These are phyloP conservation scores for Kwoniella sp. DNA, from an alignment of 768 basidiomycete species.

Conservation along the genomic window DNA sequence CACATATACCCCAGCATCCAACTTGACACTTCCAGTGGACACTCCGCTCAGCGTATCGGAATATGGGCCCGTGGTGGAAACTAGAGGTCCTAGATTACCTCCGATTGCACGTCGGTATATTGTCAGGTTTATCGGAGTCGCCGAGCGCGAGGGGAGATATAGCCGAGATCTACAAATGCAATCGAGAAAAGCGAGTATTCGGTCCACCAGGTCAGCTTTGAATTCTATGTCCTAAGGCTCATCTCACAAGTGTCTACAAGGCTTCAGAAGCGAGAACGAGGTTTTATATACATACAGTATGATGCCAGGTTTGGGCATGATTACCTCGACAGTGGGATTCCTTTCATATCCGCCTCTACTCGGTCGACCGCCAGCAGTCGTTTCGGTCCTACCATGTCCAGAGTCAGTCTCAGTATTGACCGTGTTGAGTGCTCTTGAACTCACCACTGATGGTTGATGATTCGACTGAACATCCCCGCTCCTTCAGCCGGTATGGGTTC, in stretches of 20 bases:
- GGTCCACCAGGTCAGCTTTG: too few relatives aligned
- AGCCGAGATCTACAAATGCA: slow-evolving; percentile 32
- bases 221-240: too few relatives aligned
- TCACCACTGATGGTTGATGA: slow-evolving; percentile 73
- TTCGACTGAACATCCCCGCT: slow-evolving; percentile 81
- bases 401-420: not conserved
- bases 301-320: slow-evolving; percentile 27
- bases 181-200: not conserved
- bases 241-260: too few relatives aligned
- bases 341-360: slow-evolving; percentile 65
- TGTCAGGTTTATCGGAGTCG: slow-evolving; percentile 49
- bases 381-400: slow-evolving; percentile 61
- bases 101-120: slow-evolving; percentile 58
- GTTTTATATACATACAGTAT: slow-evolving; percentile 47
- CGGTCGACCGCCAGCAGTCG: slow-evolving; percentile 70
- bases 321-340: slow-evolving; percentile 72
- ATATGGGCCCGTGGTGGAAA: slow-evolving; percentile 78
- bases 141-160: slow-evolving; percentile 26
- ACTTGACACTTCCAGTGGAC: slow-evolving; percentile 58
- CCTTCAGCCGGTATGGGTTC: slow-evolving; percentile 77
- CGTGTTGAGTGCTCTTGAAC: slow-evolving; percentile 31
- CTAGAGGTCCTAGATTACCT: slow-evolving; percentile 48
- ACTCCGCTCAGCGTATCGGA: slow-evolving; percentile 75
- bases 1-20: slow-evolving; percentile 69
- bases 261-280: too few relatives aligned